These are phyloP conservation scores for Aureobasidium sp. DNA, from an alignment of 2,329 filamentous ascomycete species.

Conservation along the genomic window DNA sequence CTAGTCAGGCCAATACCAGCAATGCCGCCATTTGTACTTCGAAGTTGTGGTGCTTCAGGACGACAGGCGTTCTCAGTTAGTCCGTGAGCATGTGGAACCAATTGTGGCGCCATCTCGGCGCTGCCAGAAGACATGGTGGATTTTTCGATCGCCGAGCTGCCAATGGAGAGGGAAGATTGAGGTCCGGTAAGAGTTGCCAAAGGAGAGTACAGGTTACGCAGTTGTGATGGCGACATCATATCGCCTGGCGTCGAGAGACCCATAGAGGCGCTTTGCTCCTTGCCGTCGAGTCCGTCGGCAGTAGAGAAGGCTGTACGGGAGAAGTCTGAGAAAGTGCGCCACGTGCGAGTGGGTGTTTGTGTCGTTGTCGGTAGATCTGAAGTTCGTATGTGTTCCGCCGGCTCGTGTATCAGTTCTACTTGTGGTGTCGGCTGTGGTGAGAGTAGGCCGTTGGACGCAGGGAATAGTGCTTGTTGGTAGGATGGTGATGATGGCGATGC, in stretches of 20 bases:
- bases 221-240: conserved; percentile 4
- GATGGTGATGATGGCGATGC: background rate
- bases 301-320: conserved; percentile 10
- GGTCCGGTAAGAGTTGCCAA: conserved; percentile 6
- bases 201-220: background rate
- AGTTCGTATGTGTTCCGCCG: background rate
- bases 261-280: background rate
- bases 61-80: background rate
- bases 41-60: background rate
- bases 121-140: background rate
- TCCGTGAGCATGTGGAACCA: background rate
- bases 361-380: background rate
- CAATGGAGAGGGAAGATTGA: background rate
- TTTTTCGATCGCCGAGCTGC: background rate
- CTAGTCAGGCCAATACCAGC: background rate
- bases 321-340: conserved; percentile 4
- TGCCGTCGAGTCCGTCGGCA: conserved; percentile 3
- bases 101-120: background rate
- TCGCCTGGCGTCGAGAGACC: conserved; percentile 2
- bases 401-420: background rate
- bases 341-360: background rate
- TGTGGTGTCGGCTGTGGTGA: conserved; percentile 8
- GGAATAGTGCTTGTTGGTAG: conserved; percentile 5
- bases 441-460: background rate
- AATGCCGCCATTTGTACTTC: background rate